These are phyloP conservation scores for Allantophomopsis lycopodina DNA, from an alignment of 2,329 filamentous ascomycete species.

Conservation along the genomic window DNA sequence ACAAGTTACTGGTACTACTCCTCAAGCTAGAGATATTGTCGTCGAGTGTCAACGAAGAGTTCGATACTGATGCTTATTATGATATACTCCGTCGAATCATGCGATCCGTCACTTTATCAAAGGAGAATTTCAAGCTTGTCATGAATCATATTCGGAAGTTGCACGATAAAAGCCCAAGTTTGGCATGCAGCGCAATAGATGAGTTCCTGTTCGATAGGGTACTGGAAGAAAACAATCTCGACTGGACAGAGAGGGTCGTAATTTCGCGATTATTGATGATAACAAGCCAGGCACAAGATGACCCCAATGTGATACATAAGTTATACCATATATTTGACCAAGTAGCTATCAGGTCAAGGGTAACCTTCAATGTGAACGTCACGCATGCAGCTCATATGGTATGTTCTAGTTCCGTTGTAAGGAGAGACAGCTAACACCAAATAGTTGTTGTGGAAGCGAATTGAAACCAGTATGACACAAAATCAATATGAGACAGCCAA, in stretches of 20 bases:
- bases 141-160: slow-evolving; percentile 56
- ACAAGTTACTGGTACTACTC: slow-evolving; percentile 51
- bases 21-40: slow-evolving; percentile 56
- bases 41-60: slow-evolving; percentile 27
- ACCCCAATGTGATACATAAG: slow-evolving; percentile 19
- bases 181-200: slow-evolving; percentile 40
- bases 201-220: slow-evolving; percentile 48
- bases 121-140: slow-evolving; percentile 50
- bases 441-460: slow-evolving; percentile 69
- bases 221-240: slow-evolving; percentile 28
- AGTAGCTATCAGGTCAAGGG: slow-evolving; percentile 29
- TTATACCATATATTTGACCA: slow-evolving; percentile 28
- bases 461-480: slow-evolving; percentile 44
- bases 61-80: slow-evolving; percentile 33
- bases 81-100: slow-evolving; percentile 48
- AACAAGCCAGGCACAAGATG: slow-evolving; percentile 27
- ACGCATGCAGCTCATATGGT: slow-evolving; percentile 57
- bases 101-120: slow-evolving; percentile 40
- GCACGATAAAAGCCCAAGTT: slow-evolving; percentile 33
- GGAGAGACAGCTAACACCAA: slow-evolving; percentile 1
- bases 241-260: slow-evolving; percentile 56
- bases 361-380: slow-evolving; percentile 22
- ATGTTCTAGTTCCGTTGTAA: slow-evolving; percentile 12
- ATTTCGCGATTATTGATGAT: slow-evolving; percentile 56
- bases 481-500: slow-evolving; percentile 40